These are phyloP conservation scores for Fusarium poae DNA, from an alignment of 2,329 filamentous ascomycete species.

Conservation along the genomic window DNA sequence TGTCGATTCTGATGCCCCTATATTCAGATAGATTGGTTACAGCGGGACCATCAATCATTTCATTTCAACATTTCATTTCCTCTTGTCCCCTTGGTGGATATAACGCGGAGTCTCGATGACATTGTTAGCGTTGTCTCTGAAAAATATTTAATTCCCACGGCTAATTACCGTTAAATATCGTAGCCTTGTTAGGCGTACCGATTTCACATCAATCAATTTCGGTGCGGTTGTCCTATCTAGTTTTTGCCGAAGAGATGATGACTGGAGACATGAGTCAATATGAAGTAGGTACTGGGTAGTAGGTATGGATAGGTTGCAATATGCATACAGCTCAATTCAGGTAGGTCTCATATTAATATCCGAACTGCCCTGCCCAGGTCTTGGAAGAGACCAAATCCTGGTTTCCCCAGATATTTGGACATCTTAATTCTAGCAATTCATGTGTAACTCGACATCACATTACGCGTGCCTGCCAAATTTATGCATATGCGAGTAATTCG, in stretches of 20 bases:
- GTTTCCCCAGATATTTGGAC: constrained; percentile 33
- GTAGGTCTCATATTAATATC: constrained; percentile 3
- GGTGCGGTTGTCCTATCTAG: constrained; percentile 12
- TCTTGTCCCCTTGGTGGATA: constrained; percentile 27
- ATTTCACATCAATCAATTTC: constrained; percentile 20
- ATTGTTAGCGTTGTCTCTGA: constrained; percentile 9
- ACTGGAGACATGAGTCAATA: not conserved
- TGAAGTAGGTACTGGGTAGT: no score
- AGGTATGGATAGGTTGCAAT: not conserved
- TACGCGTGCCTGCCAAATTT: not conserved
- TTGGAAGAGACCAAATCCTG: constrained; percentile 18
- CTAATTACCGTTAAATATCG: constrained; percentile 20
- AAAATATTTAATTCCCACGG: constrained; percentile 30
- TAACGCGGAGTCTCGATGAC: constrained; percentile 16
- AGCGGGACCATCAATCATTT: constrained; percentile 15
- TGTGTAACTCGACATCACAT: constrained; percentile 5
- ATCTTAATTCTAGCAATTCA: constrained; percentile 5
- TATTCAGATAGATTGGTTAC: constrained; percentile 23
- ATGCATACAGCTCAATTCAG: constrained; percentile 23
- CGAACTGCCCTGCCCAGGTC: not conserved
- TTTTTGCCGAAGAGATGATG: not conserved
- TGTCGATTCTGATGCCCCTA: constrained; percentile 26
- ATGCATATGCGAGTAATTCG: constrained; percentile 3
- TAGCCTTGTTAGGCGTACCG: not conserved
- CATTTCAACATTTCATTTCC: constrained; percentile 34